Evolutionary conservation across 1,284 basidiomycete genomes (phyloP), one percentile per base, ranked within the genome.

Genomic region (Sporisorium reilianum): DNA sequence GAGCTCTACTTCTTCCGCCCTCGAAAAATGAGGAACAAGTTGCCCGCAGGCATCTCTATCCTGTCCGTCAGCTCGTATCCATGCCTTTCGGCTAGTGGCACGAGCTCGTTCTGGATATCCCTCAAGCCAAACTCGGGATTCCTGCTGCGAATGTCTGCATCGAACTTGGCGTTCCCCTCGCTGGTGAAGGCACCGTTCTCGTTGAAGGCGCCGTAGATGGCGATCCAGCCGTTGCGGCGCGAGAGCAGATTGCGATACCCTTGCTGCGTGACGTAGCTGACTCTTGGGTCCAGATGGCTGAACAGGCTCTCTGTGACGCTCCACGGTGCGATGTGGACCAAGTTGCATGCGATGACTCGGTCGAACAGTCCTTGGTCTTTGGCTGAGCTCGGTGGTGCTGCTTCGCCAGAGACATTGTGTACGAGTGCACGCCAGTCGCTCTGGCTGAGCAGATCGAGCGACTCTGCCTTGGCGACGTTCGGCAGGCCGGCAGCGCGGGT

Each of bases 131-230:
- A 79, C 12, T 52, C 54, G 4, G 65, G 52, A 42, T 79, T 54
- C 18, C 77, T 50, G 5, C 49, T 12, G 12, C 70, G 53, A 11
- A 79, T 68, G 49, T 72, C 69, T 5, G 28, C 46, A 34, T 79
- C 77, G 32, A 79, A 79, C 34, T 61, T 60, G n/a, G 51, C 10
- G 25, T 79, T 77, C 2, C 65, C 77, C 7, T 67, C 61, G 11
- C 64, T 65, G 0, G 75, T 71, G 32, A 54, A 68, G 3, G 22
- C 20, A 0, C 68, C 75, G 3, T 72, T 32, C 40, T 79, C 63
- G 52, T 77, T 79, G 57, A 79, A 79, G 0, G 77, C 74, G 1
- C 77, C 77, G 41, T 79, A 79, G 32, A 79, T 58, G 14, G 76
- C 76, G 22, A 78, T 59, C 54, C 65, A 78, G 1, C 76, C 76